phyloP scores from a whole-genome alignment of 306 rosid genomes.

The Vachellia pachyceras region DNA sequence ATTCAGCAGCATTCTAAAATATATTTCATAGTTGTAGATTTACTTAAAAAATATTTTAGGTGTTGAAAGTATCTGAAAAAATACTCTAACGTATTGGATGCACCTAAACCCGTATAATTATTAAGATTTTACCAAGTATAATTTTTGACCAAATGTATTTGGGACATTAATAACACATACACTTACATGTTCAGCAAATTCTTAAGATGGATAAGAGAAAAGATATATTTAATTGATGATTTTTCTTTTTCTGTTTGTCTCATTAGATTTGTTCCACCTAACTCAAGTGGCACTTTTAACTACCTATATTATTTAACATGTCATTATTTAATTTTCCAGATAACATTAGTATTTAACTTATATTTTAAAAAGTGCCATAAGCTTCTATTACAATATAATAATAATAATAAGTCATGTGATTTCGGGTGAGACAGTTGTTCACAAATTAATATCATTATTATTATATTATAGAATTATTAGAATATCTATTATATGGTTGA shows the following conservation, averaged over 20 bases:
- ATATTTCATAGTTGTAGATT: no score
- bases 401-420: not conserved
- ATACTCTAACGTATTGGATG: no score
- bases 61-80: no score
- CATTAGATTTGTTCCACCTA: not conserved
- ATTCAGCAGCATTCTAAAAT: no score
- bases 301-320: not conserved
- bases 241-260: not conserved
- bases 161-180: no score
- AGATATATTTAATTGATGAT: not conserved
- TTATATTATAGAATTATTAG: not conserved
- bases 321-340: not conserved
- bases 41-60: no score
- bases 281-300: not conserved
- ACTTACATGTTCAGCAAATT: no score
- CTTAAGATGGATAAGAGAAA: not conserved
- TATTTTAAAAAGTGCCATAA: not conserved
- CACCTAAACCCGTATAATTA: no score
- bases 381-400: not conserved
- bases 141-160: no score
- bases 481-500: not conserved
- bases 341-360: not conserved
- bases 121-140: no score
- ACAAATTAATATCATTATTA: no score
- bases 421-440: not conserved